Base-by-base conservation (phyloP, 129 eudicot species). In the Lonicera japonica region DNA sequence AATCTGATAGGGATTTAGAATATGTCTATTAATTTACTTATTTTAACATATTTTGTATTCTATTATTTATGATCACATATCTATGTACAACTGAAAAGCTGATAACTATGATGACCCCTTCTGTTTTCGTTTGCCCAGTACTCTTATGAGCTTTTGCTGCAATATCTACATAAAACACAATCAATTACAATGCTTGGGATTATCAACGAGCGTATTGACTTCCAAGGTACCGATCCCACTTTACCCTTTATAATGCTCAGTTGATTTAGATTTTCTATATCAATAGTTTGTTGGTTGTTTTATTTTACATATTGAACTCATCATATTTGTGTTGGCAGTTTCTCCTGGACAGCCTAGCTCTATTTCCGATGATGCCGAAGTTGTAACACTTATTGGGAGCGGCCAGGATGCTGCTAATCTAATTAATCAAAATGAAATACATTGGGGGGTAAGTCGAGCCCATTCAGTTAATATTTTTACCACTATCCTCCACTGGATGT, bases 321-420 rank as follows among this genome's bases (percentile, higher is more conserved):
- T 71, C 55, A 46, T 62, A 16, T 39, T 29, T 70, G 43, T 58
- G 21, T 58, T 71, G 29, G 21, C 85, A 90, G 99, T 88, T 60
- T 82, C 83, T 68, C 91, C 96, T 73, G 99, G 99, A 68, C 95
- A 84, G 53, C 99, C 96, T 22, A 73, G 82, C 75, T 88, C 99
- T 14, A 81, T 87, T 45, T 82, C 96, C 61, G 99, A 92, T 63
- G 99, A 87, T 74, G 81, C 91, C 53, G 99, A 92, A 77, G 89
- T 76, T 72, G 82, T 92, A 62, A 82, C 91, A 18, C 81, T 92
- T 63, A 83, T 92, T 19, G 99, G 95, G 19, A 79, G 95, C 71
- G 99, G 86, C 60, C 96, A 92, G 66, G 99, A 92, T 60, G 83
- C 87, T 52, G 91, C 88, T 72, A 88, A 85, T 74, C 51, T 85